Conservation (phyloP, 148 eudicot genomes). For the Chenopodium berlandieri region DNA sequence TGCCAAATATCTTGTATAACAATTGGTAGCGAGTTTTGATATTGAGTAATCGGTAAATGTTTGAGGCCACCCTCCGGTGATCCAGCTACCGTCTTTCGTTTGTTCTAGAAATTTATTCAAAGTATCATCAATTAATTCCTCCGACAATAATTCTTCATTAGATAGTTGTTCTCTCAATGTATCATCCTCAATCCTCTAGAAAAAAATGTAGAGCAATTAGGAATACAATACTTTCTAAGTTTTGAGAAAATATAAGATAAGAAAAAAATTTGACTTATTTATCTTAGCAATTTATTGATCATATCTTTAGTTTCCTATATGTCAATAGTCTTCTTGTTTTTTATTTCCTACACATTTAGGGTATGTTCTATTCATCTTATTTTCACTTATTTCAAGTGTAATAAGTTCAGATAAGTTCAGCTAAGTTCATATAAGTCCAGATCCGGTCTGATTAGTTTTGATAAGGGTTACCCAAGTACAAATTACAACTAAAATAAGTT, state of each 20-base stretch:
- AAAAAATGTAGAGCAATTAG: neutral
- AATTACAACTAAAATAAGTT: no score
- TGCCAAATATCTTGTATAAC: constrained; percentile 73
- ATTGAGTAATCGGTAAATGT: constrained; percentile 74
- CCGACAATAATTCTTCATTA: constrained; percentile 50
- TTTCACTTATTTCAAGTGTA: no score
- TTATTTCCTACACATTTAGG: no score
- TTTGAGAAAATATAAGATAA: neutral
- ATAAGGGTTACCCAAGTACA: no score
- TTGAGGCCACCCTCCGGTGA: constrained; percentile 72
- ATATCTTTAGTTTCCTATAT: no score
- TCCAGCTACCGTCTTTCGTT: constrained; percentile 78
- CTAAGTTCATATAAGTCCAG: no score
- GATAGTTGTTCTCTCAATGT: constrained; percentile 68
- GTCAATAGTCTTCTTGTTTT: no score
- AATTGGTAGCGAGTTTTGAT: constrained; percentile 82
- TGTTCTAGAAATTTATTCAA: constrained; percentile 61
- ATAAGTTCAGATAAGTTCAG: no score
- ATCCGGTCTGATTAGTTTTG: no score
- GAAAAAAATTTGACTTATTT: neutral
- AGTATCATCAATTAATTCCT: constrained; percentile 63
- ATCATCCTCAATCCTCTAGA: constrained; percentile 61
- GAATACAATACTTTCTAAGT: no score
- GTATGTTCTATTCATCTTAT: no score
- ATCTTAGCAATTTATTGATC: no score